Percentiles rank a stretch among this genome's conserved stretches.
Evolutionary conservation across 495 filamentous ascomycete species (phyloP).

Genomic region (Aspergillus funiculosus): DNA sequence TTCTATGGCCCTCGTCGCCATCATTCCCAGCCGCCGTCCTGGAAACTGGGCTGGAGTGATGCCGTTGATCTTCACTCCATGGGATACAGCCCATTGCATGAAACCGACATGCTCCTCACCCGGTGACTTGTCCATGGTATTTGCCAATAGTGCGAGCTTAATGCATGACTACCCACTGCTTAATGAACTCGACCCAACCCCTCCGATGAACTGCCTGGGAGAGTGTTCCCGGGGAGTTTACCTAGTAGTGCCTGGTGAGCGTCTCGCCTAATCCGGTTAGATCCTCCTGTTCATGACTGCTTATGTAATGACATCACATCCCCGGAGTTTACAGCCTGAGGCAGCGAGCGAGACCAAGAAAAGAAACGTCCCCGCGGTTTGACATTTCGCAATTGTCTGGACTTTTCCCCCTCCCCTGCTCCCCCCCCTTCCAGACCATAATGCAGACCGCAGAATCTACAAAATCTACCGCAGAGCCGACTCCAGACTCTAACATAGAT

Average conservation of each 20-base stretch:
- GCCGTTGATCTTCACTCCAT: slow-evolving; percentile 51
- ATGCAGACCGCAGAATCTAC: no score
- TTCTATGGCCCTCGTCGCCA: slow-evolving; percentile 55
- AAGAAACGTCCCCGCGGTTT: slow-evolving; percentile 50
- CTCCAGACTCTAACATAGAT: slow-evolving; percentile 29
- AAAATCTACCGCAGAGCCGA: neutral
- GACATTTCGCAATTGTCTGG: no score
- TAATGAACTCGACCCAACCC: no score
- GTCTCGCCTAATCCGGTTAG: slow-evolving; percentile 4
- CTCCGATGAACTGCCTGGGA: no score
- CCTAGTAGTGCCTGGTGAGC: slow-evolving; percentile 2
- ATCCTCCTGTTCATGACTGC: neutral
- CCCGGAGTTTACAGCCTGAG: neutral
- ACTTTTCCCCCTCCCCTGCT: no score
- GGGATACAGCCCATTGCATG: slow-evolving; percentile 48
- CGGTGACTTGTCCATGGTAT: slow-evolving; percentile 12
- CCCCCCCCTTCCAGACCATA: no score
- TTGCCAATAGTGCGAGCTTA: no score
- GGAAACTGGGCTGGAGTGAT: slow-evolving; percentile 52
- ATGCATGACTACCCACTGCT: no score
- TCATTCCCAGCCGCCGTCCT: slow-evolving; percentile 61
- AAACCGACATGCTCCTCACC: slow-evolving; percentile 38
- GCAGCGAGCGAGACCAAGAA: neutral
- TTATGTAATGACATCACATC: slow-evolving; percentile 8
- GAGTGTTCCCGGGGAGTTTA: no score